A percentile compares a stretch with the other conserved stretches of the same genome.
Conservation (phyloP, 1,139 yeast species). For the Nakaseomyces glabratus region DNA sequence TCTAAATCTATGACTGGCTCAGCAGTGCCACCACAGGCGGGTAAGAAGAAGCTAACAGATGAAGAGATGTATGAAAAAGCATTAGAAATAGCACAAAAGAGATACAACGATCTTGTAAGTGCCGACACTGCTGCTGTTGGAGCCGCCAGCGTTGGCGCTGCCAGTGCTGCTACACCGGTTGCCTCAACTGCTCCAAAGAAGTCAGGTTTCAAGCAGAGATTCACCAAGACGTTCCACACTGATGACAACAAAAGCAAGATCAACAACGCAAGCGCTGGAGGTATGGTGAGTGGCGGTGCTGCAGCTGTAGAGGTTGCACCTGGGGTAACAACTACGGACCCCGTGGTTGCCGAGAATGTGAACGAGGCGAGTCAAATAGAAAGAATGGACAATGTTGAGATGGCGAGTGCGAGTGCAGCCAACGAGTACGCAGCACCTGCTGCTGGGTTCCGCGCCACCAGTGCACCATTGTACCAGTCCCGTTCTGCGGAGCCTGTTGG, state of each 20-base stretch:
- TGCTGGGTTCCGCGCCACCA: too few species aligned
- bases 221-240: slow-evolving; percentile 7
- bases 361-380: too few species aligned
- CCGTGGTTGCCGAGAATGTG: neutral
- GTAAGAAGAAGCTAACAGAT: slow-evolving; percentile 16
- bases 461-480: too few species aligned
- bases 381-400: too few species aligned
- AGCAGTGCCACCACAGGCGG: slow-evolving; percentile 2
- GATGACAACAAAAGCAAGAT: neutral
- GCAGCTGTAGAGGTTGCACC: neutral
- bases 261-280: neutral
- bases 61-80: slow-evolving; percentile 33
- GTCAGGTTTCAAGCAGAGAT: slow-evolving; percentile 4
- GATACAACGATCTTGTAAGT: slow-evolving; percentile 12
- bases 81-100: slow-evolving; percentile 29
- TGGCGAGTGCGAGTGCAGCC: too few species aligned
- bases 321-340: neutral
- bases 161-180: slow-evolving; percentile 2
- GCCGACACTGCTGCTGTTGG: slow-evolving; percentile 4
- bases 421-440: too few species aligned
- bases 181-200: neutral
- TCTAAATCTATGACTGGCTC: slow-evolving; percentile 5
- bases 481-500: too few species aligned
- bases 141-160: neutral
- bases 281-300: neutral